These are phyloP conservation scores for Phaeosphaeria sp. DNA, from an alignment of 2,329 filamentous ascomycete genomes.

Conservation along the genomic window DNA sequence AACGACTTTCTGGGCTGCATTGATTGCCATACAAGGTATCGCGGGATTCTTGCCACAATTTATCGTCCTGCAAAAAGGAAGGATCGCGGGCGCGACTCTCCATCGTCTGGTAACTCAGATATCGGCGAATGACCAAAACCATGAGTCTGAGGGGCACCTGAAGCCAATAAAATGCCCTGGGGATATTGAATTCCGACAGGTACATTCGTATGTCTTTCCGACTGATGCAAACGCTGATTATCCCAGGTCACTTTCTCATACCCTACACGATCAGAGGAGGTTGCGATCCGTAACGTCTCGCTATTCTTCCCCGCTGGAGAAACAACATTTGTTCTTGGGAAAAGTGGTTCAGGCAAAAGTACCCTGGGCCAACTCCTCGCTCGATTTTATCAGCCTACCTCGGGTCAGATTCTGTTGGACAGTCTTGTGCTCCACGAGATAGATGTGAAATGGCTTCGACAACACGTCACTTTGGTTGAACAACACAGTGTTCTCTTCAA, in stretches of 20 bases:
- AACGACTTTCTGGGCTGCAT: slow-evolving; percentile 83
- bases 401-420: slow-evolving; percentile 74
- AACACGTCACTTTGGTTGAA: slow-evolving; percentile 81
- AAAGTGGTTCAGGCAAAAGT: slow-evolving; percentile 91
- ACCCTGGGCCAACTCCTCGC: slow-evolving; percentile 82
- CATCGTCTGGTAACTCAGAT: slow-evolving; percentile 52
- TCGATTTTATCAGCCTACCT: slow-evolving; percentile 73
- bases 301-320: slow-evolving; percentile 76
- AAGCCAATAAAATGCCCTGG: slow-evolving; percentile 61
- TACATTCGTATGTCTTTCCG: slow-evolving; percentile 54
- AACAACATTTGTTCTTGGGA: slow-evolving; percentile 81
- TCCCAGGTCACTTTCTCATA: slow-evolving; percentile 81
- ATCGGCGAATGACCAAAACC: slow-evolving; percentile 26
- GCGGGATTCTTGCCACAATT: slow-evolving; percentile 78
- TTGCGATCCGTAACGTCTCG: slow-evolving; percentile 66
- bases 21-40: slow-evolving; percentile 78
- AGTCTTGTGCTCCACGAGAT: slow-evolving; percentile 67
- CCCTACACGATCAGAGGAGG: slow-evolving; percentile 69
- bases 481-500: slow-evolving; percentile 84
- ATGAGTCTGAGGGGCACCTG: slow-evolving; percentile 20
- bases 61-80: slow-evolving; percentile 79
- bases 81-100: slow-evolving; percentile 72
- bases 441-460: slow-evolving; percentile 74
- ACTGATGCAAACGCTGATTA: slow-evolving; percentile 13
- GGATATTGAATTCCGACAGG: slow-evolving; percentile 72